phyloP scores from a whole-genome alignment of 768 basidiomycete genomes.

The Auriscalpium orientale region DNA sequence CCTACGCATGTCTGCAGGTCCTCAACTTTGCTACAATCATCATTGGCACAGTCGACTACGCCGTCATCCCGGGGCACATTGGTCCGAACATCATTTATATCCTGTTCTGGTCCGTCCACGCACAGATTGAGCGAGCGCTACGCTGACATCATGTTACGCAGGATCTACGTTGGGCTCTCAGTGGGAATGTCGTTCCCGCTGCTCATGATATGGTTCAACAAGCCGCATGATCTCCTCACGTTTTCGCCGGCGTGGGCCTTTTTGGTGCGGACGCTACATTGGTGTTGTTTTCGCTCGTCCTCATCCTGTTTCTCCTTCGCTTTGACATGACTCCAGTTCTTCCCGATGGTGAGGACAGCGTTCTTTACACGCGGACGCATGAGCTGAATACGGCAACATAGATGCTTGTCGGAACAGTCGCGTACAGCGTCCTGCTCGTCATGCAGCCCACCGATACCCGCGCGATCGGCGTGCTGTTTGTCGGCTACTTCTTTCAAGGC shows the following conservation, averaged over 20 bases:
- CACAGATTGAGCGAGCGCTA: no score
- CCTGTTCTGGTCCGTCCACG: slow-evolving; percentile 33
- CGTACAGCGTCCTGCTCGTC: slow-evolving; percentile 36
- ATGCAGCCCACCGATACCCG: slow-evolving; percentile 29
- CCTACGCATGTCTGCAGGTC: slow-evolving; percentile 21
- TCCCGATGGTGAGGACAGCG: slow-evolving; percentile 21
- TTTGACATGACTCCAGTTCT: slow-evolving; percentile 18
- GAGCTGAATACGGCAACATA: slow-evolving; percentile 5
- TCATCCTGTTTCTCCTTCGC: background rate
- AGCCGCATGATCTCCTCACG: slow-evolving; percentile 35
- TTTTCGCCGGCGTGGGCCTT: slow-evolving; percentile 32
- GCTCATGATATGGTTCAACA: slow-evolving; percentile 43
- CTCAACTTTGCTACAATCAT: slow-evolving; percentile 43
- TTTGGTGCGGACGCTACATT: slow-evolving; percentile 23
- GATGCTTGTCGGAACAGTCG: slow-evolving; percentile 45
- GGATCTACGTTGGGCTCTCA: slow-evolving; percentile 35
- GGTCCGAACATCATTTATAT: slow-evolving; percentile 30
- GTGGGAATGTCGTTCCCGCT: slow-evolving; percentile 36
- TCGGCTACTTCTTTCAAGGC: slow-evolving; percentile 44
- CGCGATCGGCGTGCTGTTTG: slow-evolving; percentile 34
- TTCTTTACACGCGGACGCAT: no score
- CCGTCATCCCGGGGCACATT: slow-evolving; percentile 30
- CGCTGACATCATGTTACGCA: slow-evolving; percentile 9
- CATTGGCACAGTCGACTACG: slow-evolving; percentile 41
- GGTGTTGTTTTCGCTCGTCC: background rate